These are phyloP conservation scores for Colletotrichum agaves DNA, from an alignment of 2,329 filamentous ascomycete species.

Conservation along the genomic window DNA sequence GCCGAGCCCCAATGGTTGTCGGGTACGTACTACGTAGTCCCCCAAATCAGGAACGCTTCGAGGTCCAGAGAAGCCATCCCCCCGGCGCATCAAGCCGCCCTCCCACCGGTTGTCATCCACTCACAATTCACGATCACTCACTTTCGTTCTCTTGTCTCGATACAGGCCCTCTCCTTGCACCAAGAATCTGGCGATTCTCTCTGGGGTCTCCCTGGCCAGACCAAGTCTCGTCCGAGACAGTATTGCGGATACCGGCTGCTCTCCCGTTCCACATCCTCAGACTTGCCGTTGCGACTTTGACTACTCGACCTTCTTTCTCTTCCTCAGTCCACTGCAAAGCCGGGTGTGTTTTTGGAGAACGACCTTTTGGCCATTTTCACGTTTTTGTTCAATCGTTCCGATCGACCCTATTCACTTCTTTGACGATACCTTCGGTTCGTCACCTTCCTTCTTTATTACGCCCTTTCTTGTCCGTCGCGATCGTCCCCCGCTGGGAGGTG, in stretches of 20 bases:
- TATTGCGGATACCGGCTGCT: constrained; percentile 27
- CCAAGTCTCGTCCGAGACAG: constrained; percentile 36
- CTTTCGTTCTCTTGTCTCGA: constrained; percentile 23
- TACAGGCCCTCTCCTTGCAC: constrained; percentile 20
- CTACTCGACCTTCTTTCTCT: neutral
- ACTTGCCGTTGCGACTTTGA: constrained; percentile 15
- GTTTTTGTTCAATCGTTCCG: constrained; percentile 34
- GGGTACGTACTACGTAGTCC: constrained; percentile 2
- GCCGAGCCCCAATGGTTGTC: constrained; percentile 5
- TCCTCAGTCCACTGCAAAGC: constrained; percentile 10
- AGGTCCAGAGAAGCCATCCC: neutral
- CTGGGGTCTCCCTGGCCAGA: constrained; percentile 32
- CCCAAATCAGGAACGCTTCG: neutral
- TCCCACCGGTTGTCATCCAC: neutral
- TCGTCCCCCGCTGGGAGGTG: constrained; percentile 35
- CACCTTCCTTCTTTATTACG: constrained; percentile 24
- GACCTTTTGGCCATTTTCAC: constrained; percentile 25
- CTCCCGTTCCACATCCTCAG: constrained; percentile 29
- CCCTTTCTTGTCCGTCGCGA: constrained; percentile 11
- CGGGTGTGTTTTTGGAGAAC: constrained; percentile 10
- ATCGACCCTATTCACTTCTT: constrained; percentile 25
- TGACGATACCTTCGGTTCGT: constrained; percentile 32
- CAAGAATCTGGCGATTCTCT: constrained; percentile 29
- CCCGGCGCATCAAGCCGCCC: neutral
- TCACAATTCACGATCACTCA: neutral